Percentiles rank a stretch among this genome's conserved stretches.
Evolutionary conservation across 2,329 filamentous ascomycete species (phyloP).

Genomic region (Claviceps sorghi): DNA sequence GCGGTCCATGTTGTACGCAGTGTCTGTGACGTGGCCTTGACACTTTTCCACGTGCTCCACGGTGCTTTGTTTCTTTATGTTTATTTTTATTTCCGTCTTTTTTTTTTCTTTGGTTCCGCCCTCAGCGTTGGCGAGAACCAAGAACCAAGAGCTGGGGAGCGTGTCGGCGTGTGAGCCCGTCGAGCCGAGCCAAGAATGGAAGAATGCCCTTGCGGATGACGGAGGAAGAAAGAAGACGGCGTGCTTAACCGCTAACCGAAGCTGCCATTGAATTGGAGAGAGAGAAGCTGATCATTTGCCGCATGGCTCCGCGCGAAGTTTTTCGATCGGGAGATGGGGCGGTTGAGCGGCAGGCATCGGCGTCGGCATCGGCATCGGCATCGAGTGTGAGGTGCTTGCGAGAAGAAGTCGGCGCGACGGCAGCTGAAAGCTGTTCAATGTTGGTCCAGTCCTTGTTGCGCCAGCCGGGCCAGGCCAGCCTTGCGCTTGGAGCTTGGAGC

Average conservation of each 20-base stretch:
- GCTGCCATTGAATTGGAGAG: conserved; percentile 2
- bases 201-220: neutral
- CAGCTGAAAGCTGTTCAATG: neutral
- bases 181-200: neutral
- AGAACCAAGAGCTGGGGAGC: neutral
- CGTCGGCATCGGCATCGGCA: neutral
- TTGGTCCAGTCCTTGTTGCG: neutral
- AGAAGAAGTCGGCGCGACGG: neutral
- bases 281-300: neutral
- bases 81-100: neutral
- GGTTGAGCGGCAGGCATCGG: neutral
- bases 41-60: neutral
- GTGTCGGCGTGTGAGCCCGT: neutral
- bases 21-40: neutral
- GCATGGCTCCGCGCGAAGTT: conserved; percentile 1
- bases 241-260: conserved; percentile 4
- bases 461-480: neutral
- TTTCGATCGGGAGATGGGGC: neutral
- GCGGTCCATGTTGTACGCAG: conserved; percentile 32
- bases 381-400: neutral
- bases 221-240: neutral
- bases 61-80: neutral
- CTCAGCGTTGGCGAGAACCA: neutral
- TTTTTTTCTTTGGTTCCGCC: too few species aligned
- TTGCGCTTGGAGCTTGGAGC: neutral